Conservation (phyloP, 345 rosid genomes). For the Eucalyptus marginata region DNA sequence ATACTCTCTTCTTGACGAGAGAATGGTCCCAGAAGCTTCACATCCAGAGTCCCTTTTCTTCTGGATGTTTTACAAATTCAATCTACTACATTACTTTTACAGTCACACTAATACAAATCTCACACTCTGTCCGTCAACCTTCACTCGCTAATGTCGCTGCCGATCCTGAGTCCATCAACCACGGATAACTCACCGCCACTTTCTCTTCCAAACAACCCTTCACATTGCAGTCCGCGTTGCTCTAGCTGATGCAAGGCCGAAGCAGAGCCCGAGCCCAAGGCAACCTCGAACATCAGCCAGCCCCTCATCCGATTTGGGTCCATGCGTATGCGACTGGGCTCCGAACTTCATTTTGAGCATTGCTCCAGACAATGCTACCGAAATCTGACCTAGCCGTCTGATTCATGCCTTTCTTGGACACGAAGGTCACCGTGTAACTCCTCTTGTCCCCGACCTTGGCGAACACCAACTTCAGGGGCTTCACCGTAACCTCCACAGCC, state of each 20-base stretch:
- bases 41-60: not conserved
- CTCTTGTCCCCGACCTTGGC: constrained; percentile 51
- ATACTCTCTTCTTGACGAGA: not conserved
- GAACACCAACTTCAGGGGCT: constrained; percentile 42
- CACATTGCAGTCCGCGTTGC: not conserved
- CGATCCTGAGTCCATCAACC: not conserved
- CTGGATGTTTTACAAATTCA: not conserved
- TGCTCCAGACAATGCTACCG: constrained; percentile 69
- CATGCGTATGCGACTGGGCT: constrained; percentile 75
- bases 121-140: not conserved
- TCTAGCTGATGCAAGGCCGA: not conserved
- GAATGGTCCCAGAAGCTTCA: not conserved
- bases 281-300: not conserved
- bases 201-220: not conserved
- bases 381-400: constrained; percentile 22
- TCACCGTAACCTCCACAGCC: constrained; percentile 36
- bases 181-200: not conserved
- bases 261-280: not conserved
- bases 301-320: constrained; percentile 18
- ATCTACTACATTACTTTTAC: not conserved
- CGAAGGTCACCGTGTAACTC: constrained; percentile 66
- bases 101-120: not conserved
- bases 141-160: not conserved
- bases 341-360: constrained; percentile 44
- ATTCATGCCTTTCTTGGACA: constrained; percentile 29